Base-by-base conservation (phyloP, 768 basidiomycete genomes). In the Lyophyllum decastes region DNA sequence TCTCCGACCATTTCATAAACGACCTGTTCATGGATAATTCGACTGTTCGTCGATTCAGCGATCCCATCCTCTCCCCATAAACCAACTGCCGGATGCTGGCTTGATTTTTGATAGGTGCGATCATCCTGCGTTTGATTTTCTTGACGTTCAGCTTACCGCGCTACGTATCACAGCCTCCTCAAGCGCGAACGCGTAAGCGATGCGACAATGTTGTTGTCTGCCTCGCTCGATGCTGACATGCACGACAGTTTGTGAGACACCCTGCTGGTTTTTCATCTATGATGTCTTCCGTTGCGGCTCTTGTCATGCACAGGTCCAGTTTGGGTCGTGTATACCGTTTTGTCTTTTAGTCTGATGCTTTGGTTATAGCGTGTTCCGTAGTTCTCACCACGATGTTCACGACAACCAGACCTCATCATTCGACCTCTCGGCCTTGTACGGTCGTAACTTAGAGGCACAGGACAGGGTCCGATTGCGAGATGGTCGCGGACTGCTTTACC, bases 331-430 rank as follows among this genome's bases (percentile, higher is more conserved):
- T 30, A 24, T 16, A 45, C 4, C 38, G 40, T 57, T 43, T 17
- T 17, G 19, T 38, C 5, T 54, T 41, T 17, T 26, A 35, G 27
- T 27, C 51, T 30, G 52, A n/a, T 38, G n/a, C n/a, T n/a, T 33
- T 34, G 22, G 26, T 46, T 46, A 50, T 64, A 92, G 89, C 46
- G 85, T 92, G 53, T 95, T 95, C 82, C 90, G 90, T 44, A 94
- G 92, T 0, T 84, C 85, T 9, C 89, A 90, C 69, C 70, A 66
- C 11, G 76, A 89, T 48, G 76, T 78, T 14, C 80, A 79, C 65
- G 85, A 90, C 63, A 95, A 95, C 71, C 82, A 92, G 68, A 94
- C 94, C 2, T 90, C 90, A 0, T 88, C 90, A 14, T 95, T 94
- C 51, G 94, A 95, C 66, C 80, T 95, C 1, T 83, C 86, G 2